Evolutionary conservation across 257 asterid genomes (phyloP), one percentile per base, ranked within the genome.

Genomic region (Capsicum chinense): DNA sequence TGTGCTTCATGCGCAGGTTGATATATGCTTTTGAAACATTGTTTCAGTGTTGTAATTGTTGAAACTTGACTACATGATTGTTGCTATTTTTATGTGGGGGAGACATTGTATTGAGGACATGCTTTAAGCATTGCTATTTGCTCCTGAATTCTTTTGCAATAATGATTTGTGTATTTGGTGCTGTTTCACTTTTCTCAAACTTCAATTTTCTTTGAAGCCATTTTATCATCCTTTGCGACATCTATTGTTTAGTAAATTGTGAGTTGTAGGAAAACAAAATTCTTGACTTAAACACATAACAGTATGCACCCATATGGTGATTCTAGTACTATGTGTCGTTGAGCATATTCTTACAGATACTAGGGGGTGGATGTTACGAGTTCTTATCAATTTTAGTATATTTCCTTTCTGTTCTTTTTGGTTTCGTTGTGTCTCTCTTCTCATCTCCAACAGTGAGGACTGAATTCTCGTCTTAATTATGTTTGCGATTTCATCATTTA

Each of bases 1-100:
- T 85, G 90, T 95, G 85, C 91, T 95, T 88, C 99, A 95, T 80
- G 98, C 99, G 84, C 99, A 94, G 98, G 99, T 95, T 82, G 86
- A 81, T 87, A 15, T 83, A 81, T 64, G 50, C n/a, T 86, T 70
- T 74, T 71, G 16, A 9, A 19, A 12, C 17, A 79, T 47, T 50
- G 60, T 6, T 58, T 68, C 21, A 26, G 37, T 76, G 48, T 52
- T 76, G 81, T 52, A 76, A 33, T 15, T 79, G 57, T 17, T 26
- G 33, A 62, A 83, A 26, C 79, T 74, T 56, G 59, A 70, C 19
- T 79, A 58, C 60, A 60, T 79, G 84, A 52, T 67, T 83, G 50
- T 71, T 80, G 84, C 63, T 80, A 80, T 88, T 79, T 78, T 62
- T 62, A 12, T 76, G 19, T 47, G 62, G 17, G 58, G 47, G 19